phyloP scores from a whole-genome alignment of 768 basidiomycete species.

The Hortiboletus flavorubellus region DNA sequence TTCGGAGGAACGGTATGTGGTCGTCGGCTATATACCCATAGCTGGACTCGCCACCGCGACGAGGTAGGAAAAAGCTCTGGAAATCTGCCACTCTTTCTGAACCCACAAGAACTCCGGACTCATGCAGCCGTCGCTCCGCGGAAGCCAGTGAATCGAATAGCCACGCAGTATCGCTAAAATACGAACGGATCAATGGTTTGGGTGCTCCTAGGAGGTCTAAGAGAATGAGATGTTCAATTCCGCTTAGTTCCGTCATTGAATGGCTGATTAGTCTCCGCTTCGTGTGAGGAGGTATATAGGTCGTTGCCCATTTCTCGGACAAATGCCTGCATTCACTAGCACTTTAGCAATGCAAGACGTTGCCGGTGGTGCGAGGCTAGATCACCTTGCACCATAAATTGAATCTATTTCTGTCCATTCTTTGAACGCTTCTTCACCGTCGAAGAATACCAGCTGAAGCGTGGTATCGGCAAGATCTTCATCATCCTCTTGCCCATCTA shows the following conservation, averaged over 20 bases:
- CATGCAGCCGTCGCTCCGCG: slow-evolving; percentile 69
- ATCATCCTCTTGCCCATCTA: slow-evolving; percentile 57
- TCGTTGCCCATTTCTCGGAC: slow-evolving; percentile 76
- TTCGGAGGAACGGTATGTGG: slow-evolving; percentile 82
- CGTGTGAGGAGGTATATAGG: slow-evolving; percentile 58
- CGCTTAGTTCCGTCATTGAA: slow-evolving; percentile 60
- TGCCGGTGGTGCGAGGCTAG: neutral
- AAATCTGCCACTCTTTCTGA: slow-evolving; percentile 41
- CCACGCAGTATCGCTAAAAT: slow-evolving; percentile 89
- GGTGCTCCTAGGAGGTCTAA: slow-evolving; percentile 87
- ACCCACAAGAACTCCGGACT: slow-evolving; percentile 57
- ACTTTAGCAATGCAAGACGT: neutral
- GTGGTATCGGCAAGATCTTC: slow-evolving; percentile 82
- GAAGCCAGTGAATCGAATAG: slow-evolving; percentile 74
- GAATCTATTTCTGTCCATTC: slow-evolving; percentile 89
- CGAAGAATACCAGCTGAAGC: slow-evolving; percentile 91
- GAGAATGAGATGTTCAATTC: slow-evolving; percentile 88
- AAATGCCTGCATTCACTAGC: slow-evolving; percentile 60
- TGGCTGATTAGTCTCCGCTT: slow-evolving; percentile 56
- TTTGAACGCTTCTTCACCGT: slow-evolving; percentile 95
- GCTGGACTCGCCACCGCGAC: slow-evolving; percentile 37
- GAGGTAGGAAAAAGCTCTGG: slow-evolving; percentile 65
- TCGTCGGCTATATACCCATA: slow-evolving; percentile 82
- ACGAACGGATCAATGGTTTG: slow-evolving; percentile 73
- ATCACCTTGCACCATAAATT: slow-evolving; percentile 89